Percentiles rank a stretch among this genome's conserved stretches.
These are phyloP conservation scores for Pseudogymnoascus sp. DNA, from an alignment of 2,329 filamentous ascomycete genomes.

Conservation along the genomic window DNA sequence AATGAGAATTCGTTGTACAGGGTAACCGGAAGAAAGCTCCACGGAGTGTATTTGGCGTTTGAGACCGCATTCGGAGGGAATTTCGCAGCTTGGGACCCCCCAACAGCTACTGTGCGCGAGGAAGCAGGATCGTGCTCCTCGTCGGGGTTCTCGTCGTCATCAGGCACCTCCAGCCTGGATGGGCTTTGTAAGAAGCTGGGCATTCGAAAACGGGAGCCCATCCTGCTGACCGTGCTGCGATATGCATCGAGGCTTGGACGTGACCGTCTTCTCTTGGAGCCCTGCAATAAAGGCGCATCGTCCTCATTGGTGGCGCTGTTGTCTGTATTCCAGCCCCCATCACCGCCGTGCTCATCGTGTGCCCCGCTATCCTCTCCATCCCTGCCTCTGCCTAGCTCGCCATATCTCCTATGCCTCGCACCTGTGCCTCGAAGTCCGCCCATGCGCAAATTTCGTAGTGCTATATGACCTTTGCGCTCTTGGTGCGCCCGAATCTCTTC, in stretches of 20 bases:
- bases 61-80: conserved; percentile 90
- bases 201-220: conserved; percentile 52
- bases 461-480: conserved; percentile 47
- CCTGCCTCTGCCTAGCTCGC: conserved; percentile 50
- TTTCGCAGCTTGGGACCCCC: conserved; percentile 61
- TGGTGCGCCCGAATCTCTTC: conserved; percentile 25
- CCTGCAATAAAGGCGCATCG: conserved; percentile 64
- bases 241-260: conserved; percentile 34
- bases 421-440: conserved; percentile 50
- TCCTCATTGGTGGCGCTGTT: conserved; percentile 54
- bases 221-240: conserved; percentile 35
- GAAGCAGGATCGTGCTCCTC: conserved; percentile 58
- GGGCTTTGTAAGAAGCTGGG: conserved; percentile 57
- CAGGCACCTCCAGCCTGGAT: conserved; percentile 16
- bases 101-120: conserved; percentile 69
- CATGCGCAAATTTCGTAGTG: conserved; percentile 64
- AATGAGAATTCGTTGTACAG: conserved; percentile 99
- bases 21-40: conserved; percentile 88
- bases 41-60: conserved; percentile 94
- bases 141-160: conserved; percentile 37
- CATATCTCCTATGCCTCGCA: conserved; percentile 46
- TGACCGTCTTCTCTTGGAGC: conserved; percentile 20
- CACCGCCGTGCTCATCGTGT: conserved; percentile 49
- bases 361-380: conserved; percentile 58
- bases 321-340: conserved; percentile 47